Conservation (phyloP, 1,284 basidiomycete genomes). For the Sanguinoderma infundibulare region DNA sequence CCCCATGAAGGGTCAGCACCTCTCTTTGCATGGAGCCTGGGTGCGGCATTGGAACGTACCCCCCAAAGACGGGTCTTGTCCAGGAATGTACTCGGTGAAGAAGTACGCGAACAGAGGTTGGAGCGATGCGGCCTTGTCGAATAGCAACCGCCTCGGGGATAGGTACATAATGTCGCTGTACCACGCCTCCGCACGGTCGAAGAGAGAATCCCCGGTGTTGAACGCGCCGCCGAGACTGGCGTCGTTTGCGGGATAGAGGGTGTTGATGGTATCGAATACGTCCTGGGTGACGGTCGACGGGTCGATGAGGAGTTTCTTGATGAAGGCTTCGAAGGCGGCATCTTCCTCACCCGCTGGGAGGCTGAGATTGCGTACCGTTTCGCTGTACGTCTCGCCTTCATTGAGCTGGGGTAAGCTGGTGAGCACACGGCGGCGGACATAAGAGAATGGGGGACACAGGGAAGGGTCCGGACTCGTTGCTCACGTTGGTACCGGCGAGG, state of each 20-base stretch:
- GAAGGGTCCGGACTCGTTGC: too few species aligned
- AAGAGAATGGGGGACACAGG: not conserved
- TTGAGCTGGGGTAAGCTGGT: conserved; percentile 44
- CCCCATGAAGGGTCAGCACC: not conserved
- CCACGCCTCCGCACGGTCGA: conserved; percentile 57
- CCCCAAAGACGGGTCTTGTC: conserved; percentile 44
- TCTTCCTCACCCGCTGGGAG: conserved; percentile 43
- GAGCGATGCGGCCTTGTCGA: conserved; percentile 48
- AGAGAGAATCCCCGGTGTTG: conserved; percentile 62
- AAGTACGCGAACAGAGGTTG: conserved; percentile 59
- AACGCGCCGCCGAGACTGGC: conserved; percentile 49
- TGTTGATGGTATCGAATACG: conserved; percentile 42
- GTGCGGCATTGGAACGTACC: conserved; percentile 33
- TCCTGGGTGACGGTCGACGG: conserved; percentile 48
- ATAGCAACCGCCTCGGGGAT: conserved; percentile 51
- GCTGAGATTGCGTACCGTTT: conserved; percentile 39
- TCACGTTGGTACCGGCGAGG: conserved; percentile 57
- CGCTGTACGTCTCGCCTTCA: conserved; percentile 53
- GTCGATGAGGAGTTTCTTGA: conserved; percentile 52
- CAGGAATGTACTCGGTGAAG: conserved; percentile 59
- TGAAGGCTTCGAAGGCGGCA: conserved; percentile 48
- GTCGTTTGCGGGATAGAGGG: conserved; percentile 53
- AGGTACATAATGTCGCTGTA: conserved; percentile 64
- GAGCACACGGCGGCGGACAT: not conserved
- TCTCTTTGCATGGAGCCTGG: not conserved